Evolutionary conservation across 225 moss, liverwort and hornwort genomes (phyloP), one percentile per base, ranked within the genome.

Genomic region (Sphagnum tenellum): DNA sequence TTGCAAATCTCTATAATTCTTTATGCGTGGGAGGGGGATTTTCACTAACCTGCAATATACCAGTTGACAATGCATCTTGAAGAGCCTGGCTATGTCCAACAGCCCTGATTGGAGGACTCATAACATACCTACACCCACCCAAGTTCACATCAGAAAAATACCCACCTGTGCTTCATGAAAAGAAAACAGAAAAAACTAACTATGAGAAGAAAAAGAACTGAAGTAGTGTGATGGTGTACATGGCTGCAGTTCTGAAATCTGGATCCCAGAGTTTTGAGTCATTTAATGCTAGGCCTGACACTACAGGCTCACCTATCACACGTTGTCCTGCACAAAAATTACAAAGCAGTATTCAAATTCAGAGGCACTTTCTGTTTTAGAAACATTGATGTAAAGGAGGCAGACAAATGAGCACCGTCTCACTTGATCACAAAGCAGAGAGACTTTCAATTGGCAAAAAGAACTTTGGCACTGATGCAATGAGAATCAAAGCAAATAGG

Each of bases 61-160:
- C 98, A 12, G 81, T 86, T 60, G 93, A 85, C 55, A 98, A 74
- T 45, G 90, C 98, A 60, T 78, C 98, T 78, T 98, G 98, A 57
- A 98, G 87, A 69, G 87, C 98, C 75, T 76, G 74, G 51, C 61
- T 81, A 70, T 98, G 98, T 58, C 93, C 93, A 60, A 78, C 83
- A 69, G 85, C 71, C 74, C 98, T 85, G 65, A 98, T 90, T 57
- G 98, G 98, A 55, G 98, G 98, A 74, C 98, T 98, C 98, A 98
- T 98, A 50, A 98, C 93, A 66, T 86, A 90, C 73, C 96, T 98
- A 76, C 44, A 47, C 7, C 47, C 48, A 44, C 44, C 45, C 52
- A 58, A 12, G 65, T 45, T 44, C 10, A 71, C 2, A 59, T 52
- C 46, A 59, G 7, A 55, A 66, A 66, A 12, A 56, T 62, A 7